These are phyloP conservation scores for Hyaloscypha hepaticicola DNA, from an alignment of 495 filamentous ascomycete genomes.

Conservation along the genomic window DNA sequence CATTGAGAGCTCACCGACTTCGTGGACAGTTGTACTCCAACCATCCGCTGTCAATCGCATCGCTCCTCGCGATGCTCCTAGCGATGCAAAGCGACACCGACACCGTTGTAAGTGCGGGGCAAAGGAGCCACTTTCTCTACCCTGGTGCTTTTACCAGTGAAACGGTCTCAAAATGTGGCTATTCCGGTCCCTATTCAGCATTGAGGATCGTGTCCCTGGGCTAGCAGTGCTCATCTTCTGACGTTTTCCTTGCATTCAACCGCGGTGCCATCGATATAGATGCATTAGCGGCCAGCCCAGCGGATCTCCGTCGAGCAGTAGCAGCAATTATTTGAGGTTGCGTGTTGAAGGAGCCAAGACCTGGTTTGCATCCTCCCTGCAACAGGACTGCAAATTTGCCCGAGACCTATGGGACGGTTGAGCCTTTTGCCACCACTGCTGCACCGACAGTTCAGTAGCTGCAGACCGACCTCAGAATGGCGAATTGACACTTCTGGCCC, in stretches of 20 bases:
- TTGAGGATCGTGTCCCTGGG: conserved; percentile 24
- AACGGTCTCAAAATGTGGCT: conserved; percentile 10
- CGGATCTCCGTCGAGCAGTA: conserved; percentile 39
- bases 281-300: conserved; percentile 57
- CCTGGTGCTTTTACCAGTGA: conserved; percentile 22
- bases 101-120: conserved; percentile 34
- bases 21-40: conserved; percentile 53
- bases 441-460: conserved; percentile 30
- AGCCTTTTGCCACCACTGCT: conserved; percentile 32
- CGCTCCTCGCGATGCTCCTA: conserved; percentile 15
- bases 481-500: conserved; percentile 29
- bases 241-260: conserved; percentile 34
- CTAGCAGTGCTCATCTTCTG: conserved; percentile 14
- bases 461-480: conserved; percentile 28
- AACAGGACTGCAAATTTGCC: conserved; percentile 25
- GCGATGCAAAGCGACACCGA: conserved; percentile 21
- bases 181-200: conserved; percentile 14
- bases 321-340: conserved; percentile 9
- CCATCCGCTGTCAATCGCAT: conserved; percentile 36
- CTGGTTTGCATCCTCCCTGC: conserved; percentile 20
- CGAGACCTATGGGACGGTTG: conserved; percentile 27
- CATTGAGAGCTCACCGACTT: conserved; percentile 56
- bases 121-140: conserved; percentile 22
- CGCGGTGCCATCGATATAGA: conserved; percentile 37
- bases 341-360: conserved; percentile 16